phyloP scores from a whole-genome alignment of 306 rosid species.

The Cajanus cajan region DNA sequence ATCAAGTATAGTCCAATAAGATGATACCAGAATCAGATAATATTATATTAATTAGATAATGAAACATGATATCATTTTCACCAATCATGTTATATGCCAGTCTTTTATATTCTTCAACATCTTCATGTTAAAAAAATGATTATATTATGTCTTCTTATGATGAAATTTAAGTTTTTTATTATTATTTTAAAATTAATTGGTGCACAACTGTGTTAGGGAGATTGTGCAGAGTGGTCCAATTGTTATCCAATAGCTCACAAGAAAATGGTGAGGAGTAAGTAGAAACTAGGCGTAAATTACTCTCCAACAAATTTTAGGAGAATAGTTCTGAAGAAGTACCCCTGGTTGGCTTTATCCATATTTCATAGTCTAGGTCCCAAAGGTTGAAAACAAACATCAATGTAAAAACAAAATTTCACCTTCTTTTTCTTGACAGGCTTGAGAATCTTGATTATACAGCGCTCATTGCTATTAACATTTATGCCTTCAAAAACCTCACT shows the following conservation, averaged over 20 bases:
- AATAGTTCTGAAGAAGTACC: neutral
- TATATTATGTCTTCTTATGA: neutral
- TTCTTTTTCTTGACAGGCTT: slow-evolving; percentile 95
- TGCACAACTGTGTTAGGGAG: neutral
- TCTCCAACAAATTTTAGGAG: neutral
- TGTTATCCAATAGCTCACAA: neutral
- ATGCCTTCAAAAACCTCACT: slow-evolving; percentile 94
- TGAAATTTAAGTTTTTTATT: neutral
- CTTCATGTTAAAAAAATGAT: neutral
- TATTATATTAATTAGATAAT: neutral
- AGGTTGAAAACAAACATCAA: neutral
- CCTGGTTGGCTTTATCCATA: neutral
- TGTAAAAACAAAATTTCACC: slow-evolving; percentile 38
- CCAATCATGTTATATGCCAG: neutral
- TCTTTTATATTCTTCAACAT: neutral
- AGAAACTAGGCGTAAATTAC: neutral
- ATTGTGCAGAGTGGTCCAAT: neutral
- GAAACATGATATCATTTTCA: neutral
- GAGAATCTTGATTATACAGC: slow-evolving; percentile 87
- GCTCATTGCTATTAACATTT: slow-evolving; percentile 75
- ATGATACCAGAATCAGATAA: neutral
- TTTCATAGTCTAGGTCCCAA: slow-evolving; percentile 11
- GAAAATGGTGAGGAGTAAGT: neutral
- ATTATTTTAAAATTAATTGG: neutral
- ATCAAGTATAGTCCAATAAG: neutral